phyloP scores from a whole-genome alignment of 345 rosid genomes.

The Cardamine chenopodiifolia region DNA sequence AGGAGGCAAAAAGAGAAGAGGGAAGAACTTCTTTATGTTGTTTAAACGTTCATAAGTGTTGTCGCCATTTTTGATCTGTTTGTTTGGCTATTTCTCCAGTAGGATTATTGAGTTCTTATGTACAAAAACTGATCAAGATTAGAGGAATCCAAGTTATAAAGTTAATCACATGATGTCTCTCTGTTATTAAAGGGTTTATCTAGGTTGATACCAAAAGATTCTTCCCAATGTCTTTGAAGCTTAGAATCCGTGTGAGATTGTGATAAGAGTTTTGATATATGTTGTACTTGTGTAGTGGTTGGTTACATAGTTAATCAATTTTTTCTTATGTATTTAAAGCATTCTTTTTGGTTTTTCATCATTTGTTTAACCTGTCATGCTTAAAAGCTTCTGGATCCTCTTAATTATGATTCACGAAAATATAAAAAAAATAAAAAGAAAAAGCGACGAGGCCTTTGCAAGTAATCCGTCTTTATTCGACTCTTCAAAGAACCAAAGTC shows the following conservation, averaged over 20 bases:
- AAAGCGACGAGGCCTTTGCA: background rate
- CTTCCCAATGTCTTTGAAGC: background rate
- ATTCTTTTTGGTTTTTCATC: too few species aligned
- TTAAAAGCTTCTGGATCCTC: background rate
- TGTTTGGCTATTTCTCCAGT: slow-evolving; percentile 20
- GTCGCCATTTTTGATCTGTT: slow-evolving; percentile 36
- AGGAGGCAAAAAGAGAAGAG: slow-evolving; percentile 9
- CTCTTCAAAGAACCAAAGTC: slow-evolving; percentile 31
- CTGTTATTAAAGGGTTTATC: background rate
- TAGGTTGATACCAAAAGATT: background rate
- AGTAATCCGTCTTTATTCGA: slow-evolving; percentile 35
- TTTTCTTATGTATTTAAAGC: background rate
- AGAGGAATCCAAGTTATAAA: background rate
- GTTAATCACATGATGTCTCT: background rate
- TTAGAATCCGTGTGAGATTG: background rate
- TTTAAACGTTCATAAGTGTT: slow-evolving; percentile 30
- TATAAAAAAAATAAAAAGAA: background rate
- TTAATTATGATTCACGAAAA: background rate
- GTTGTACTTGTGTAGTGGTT: too few species aligned
- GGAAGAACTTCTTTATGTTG: background rate
- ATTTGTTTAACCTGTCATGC: background rate
- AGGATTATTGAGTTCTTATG: slow-evolving; percentile 28
- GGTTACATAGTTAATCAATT: background rate
- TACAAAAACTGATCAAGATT: slow-evolving; percentile 29
- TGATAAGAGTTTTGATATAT: background rate